phyloP scores from a whole-genome alignment of 441 rosid species.

The Lepidium campestre region DNA sequence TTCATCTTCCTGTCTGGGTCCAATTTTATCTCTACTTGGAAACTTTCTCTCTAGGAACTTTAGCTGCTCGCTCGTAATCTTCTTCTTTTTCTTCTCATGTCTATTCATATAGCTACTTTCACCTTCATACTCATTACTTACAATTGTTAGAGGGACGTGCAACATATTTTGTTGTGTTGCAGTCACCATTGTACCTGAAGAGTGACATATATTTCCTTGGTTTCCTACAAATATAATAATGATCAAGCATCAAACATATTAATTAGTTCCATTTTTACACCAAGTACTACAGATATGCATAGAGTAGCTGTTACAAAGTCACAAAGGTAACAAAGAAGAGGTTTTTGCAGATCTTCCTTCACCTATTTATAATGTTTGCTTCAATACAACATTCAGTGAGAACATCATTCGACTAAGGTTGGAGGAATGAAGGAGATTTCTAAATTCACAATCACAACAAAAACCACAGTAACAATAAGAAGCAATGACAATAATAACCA shows the following conservation, averaged over 20 bases:
- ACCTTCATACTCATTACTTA: conserved; percentile 17
- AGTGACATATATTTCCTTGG: conserved; percentile 36
- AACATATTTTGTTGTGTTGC: conserved; percentile 25
- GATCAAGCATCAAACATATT: background rate
- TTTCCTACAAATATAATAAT: background rate
- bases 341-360: no score
- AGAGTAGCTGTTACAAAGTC: no score
- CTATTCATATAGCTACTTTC: conserved; percentile 26
- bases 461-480: no score
- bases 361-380: no score
- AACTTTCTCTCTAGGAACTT: conserved; percentile 72
- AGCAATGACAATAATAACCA: no score
- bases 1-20: conserved; percentile 82
- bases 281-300: background rate
- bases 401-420: no score
- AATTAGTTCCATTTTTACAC: background rate
- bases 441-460: no score
- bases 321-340: no score
- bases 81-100: conserved; percentile 63
- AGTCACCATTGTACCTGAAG: conserved; percentile 32
- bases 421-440: no score
- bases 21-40: conserved; percentile 79
- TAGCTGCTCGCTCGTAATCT: conserved; percentile 60
- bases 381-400: no score
- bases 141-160: conserved; percentile 27